Conservation (phyloP, 140 eudicot genomes). For the Bidens hawaiensis region DNA sequence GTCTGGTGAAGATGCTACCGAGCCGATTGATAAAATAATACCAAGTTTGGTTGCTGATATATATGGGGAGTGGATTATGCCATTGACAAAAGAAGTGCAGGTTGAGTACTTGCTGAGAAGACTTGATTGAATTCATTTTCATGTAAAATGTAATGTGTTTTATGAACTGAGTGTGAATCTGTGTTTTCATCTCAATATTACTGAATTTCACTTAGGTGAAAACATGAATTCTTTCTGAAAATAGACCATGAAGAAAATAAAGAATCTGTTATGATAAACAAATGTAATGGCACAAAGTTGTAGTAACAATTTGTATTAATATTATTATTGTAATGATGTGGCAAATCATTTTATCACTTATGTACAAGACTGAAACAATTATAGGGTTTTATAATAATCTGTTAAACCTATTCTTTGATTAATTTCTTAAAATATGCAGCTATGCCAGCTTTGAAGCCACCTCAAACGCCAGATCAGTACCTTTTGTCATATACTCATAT, state of each 20-base stretch:
- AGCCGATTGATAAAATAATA: slow-evolving; percentile 65
- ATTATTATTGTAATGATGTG: not conserved
- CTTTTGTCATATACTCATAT: too few species aligned
- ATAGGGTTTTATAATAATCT: not conserved
- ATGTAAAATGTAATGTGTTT: too few species aligned
- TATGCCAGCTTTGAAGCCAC: not conserved
- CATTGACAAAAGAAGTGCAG: slow-evolving; percentile 88
- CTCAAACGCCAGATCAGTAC: not conserved
- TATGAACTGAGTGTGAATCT: not conserved
- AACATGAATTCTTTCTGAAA: not conserved
- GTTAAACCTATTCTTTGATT: not conserved
- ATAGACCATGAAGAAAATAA: too few species aligned
- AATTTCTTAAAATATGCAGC: not conserved
- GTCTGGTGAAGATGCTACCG: slow-evolving; percentile 32
- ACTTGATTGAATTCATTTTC: slow-evolving; percentile 38
- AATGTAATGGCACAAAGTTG: not conserved
- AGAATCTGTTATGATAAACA: too few species aligned
- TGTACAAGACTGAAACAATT: not conserved
- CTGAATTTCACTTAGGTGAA: too few species aligned
- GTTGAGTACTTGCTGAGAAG: slow-evolving; percentile 86
- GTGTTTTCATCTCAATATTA: not conserved
- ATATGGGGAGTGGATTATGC: slow-evolving; percentile 96
- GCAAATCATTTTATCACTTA: not conserved
- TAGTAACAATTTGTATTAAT: not conserved
- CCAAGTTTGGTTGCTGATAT: slow-evolving; percentile 80